phyloP scores from a whole-genome alignment of 495 filamentous ascomycete species.

The Aspergillus nidulans region DNA sequence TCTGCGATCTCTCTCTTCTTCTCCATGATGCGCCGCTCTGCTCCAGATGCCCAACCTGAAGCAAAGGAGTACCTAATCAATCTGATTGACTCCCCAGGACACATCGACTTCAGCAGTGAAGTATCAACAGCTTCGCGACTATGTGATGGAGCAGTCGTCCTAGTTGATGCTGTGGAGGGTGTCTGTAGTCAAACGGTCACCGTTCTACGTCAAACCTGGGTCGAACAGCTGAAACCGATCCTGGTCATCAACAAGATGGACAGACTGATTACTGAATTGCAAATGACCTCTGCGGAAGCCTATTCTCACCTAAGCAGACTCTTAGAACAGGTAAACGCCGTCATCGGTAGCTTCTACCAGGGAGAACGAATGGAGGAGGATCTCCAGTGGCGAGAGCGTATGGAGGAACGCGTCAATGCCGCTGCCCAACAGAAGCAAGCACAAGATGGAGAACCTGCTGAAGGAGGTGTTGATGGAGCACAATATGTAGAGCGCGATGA shows the following conservation, averaged over 20 bases:
- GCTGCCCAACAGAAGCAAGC: slow-evolving; percentile 38
- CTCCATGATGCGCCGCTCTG: slow-evolving; percentile 71
- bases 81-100: slow-evolving; percentile 94
- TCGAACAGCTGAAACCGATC: slow-evolving; percentile 90
- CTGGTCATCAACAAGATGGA: slow-evolving; percentile 99
- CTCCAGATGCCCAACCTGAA: slow-evolving; percentile 62
- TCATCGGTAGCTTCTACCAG: slow-evolving; percentile 96
- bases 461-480: slow-evolving; percentile 31
- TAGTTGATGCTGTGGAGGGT: slow-evolving; percentile 97
- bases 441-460: slow-evolving; percentile 49
- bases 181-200: slow-evolving; percentile 99
- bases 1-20: slow-evolving; percentile 97
- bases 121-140: slow-evolving; percentile 93
- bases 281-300: slow-evolving; percentile 86
- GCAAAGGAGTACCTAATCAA: slow-evolving; percentile 93
- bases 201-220: slow-evolving; percentile 91
- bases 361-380: slow-evolving; percentile 99
- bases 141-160: slow-evolving; percentile 89
- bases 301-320: slow-evolving; percentile 86
- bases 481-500: slow-evolving; percentile 91
- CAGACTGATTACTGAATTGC: slow-evolving; percentile 84
- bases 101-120: slow-evolving; percentile 98
- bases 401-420: slow-evolving; percentile 74
- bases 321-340: slow-evolving; percentile 92
- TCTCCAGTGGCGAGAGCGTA: slow-evolving; percentile 87